Percentiles rank a stretch among this genome's conserved stretches.
Conservation (phyloP, 306 rosid genomes). For the Gillenia trifoliata region DNA sequence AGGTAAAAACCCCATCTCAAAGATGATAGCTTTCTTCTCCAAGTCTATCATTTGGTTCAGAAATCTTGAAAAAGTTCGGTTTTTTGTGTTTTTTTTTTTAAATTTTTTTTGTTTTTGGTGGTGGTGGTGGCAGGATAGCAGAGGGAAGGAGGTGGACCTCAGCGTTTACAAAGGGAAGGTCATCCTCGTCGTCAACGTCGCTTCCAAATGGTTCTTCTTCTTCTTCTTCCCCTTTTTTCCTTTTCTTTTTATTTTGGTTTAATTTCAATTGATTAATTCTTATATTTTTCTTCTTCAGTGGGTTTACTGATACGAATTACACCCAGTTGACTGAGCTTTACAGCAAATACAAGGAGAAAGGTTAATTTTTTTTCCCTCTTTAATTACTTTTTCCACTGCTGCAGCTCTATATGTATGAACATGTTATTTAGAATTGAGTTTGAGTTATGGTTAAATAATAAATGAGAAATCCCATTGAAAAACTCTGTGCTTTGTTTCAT, state of each 20-base stretch:
- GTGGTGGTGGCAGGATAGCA: constrained; percentile 51
- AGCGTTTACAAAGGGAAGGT: constrained; percentile 66
- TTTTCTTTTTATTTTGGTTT: not conserved
- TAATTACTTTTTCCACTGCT: not conserved
- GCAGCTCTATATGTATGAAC: not conserved
- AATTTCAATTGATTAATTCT: not conserved
- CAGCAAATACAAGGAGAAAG: constrained; percentile 54
- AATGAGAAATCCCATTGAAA: too few relatives aligned
- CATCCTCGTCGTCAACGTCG: constrained; percentile 83
- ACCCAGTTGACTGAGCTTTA: constrained; percentile 77
- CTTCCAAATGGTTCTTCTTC: constrained; percentile 77
- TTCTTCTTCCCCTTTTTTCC: not conserved
- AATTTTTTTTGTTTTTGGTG: too few relatives aligned
- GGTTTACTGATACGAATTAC: constrained; percentile 70
- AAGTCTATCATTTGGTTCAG: not conserved
- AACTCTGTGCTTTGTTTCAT: too few relatives aligned
- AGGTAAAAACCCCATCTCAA: constrained; percentile 35
- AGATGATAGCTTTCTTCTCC: not conserved
- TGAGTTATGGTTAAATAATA: not conserved
- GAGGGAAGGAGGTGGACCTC: constrained; percentile 71
- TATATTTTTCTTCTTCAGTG: constrained; percentile 32
- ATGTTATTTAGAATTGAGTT: not conserved
- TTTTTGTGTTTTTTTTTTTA: not conserved
- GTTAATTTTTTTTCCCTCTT: constrained; percentile 24
- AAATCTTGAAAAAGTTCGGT: not conserved